Conservation (phyloP, 169 alveolate species). For the Eimeria falciformis region DNA sequence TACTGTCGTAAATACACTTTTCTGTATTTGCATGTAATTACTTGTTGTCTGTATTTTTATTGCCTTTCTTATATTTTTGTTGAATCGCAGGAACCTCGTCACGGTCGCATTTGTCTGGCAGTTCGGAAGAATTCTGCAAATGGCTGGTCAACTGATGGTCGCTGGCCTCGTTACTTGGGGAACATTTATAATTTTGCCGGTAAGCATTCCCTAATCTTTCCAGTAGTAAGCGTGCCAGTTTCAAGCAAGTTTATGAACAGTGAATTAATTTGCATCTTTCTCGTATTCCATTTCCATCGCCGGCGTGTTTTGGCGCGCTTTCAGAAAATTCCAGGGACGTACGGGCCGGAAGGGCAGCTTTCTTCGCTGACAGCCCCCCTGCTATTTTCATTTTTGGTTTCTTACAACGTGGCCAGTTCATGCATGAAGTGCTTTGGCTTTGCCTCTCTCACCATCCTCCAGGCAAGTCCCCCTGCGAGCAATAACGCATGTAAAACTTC, state of each 20-base stretch:
- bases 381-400: background rate
- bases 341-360: conserved; percentile 7
- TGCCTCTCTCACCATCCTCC: conserved; percentile 36
- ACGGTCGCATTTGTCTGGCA: conserved; percentile 52
- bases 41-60: too few species aligned
- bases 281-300: too few species aligned
- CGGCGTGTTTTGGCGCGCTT: too few species aligned
- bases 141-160: conserved; percentile 14
- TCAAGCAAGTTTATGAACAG: too few species aligned
- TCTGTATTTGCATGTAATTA: too few species aligned
- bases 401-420: conserved; percentile 49
- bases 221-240: too few species aligned
- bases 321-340: conserved; percentile 32
- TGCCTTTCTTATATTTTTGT: background rate
- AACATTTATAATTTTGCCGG: conserved; percentile 38
- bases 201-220: too few species aligned
- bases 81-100: conserved; percentile 31
- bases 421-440: conserved; percentile 43
- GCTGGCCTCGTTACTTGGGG: conserved; percentile 26
- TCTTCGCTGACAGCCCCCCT: conserved; percentile 45
- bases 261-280: too few species aligned
- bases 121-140: conserved; percentile 37
- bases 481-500: background rate
- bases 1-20: too few species aligned
- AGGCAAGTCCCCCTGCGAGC: conserved; percentile 8